Evolutionary conservation across 2,329 filamentous ascomycete genomes (phyloP).

Genomic region (Periconia sp.): DNA sequence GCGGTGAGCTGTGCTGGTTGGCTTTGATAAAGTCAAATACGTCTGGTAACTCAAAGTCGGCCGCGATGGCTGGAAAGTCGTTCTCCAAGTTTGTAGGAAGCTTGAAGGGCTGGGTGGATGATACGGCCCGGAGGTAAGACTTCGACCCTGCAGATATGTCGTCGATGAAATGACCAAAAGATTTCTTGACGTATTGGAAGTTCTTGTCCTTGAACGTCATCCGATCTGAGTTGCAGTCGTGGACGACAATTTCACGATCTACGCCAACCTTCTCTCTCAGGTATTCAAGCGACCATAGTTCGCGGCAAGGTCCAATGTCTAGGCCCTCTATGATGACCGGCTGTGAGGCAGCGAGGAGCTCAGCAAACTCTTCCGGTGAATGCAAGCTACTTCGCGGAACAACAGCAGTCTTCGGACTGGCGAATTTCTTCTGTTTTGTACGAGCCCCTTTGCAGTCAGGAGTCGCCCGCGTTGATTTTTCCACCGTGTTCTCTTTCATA

Average conservation of each 20-base stretch:
- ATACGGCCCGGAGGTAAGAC: slow-evolving; percentile 81
- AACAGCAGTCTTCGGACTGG: slow-evolving; percentile 13
- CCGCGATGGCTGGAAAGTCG: slow-evolving; percentile 74
- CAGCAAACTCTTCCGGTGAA: slow-evolving; percentile 63
- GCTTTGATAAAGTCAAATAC: slow-evolving; percentile 64
- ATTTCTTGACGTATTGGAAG: slow-evolving; percentile 74
- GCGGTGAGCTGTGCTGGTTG: slow-evolving; percentile 77
- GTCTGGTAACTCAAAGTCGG: slow-evolving; percentile 73
- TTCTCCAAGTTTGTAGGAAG: slow-evolving; percentile 70
- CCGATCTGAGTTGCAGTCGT: slow-evolving; percentile 67
- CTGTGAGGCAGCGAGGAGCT: slow-evolving; percentile 62
- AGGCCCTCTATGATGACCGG: slow-evolving; percentile 71
- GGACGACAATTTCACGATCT: slow-evolving; percentile 69
- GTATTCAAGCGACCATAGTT: slow-evolving; percentile 72
- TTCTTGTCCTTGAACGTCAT: slow-evolving; percentile 88
- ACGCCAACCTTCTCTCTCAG: slow-evolving; percentile 59
- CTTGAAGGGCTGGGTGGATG: slow-evolving; percentile 70
- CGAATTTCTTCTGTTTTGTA: slow-evolving; percentile 17
- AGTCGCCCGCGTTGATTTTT: no score
- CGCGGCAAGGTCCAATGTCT: slow-evolving; percentile 70
- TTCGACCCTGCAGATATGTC: slow-evolving; percentile 63
- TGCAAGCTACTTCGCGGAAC: slow-evolving; percentile 62
- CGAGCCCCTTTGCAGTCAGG: no score
- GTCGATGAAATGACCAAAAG: slow-evolving; percentile 71
- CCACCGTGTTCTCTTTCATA: background rate